These are phyloP conservation scores for Vanrija sp. DNA, from an alignment of 1,284 basidiomycete genomes.

Conservation along the genomic window DNA sequence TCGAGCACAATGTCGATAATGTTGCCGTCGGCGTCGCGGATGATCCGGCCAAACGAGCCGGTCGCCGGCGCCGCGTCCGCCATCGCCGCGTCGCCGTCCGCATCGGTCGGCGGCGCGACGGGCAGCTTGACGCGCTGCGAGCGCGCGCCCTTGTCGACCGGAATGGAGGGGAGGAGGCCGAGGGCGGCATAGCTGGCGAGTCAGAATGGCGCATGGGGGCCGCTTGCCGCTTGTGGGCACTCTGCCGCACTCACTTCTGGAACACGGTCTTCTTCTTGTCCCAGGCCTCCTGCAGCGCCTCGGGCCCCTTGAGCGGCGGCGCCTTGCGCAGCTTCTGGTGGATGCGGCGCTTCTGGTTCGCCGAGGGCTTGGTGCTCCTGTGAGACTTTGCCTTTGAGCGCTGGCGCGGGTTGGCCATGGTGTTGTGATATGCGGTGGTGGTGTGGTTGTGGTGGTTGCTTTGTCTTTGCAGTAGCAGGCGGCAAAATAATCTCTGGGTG, in stretches of 20 bases:
- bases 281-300: slow-evolving; percentile 79
- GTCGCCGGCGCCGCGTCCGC: slow-evolving; percentile 52
- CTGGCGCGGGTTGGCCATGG: slow-evolving; percentile 91
- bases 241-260: slow-evolving; percentile 70
- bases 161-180: slow-evolving; percentile 44
- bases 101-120: slow-evolving; percentile 54
- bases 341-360: slow-evolving; percentile 33
- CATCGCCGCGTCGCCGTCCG: background rate
- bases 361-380: slow-evolving; percentile 34
- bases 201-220: too few relatives aligned
- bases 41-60: slow-evolving; percentile 71
- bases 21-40: slow-evolving; percentile 77
- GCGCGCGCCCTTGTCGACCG: slow-evolving; percentile 29
- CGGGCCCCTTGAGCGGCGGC: slow-evolving; percentile 77
- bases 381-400: slow-evolving; percentile 46
- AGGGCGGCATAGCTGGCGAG: slow-evolving; percentile 45
- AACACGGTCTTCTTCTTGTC: slow-evolving; percentile 81
- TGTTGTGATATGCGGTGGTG: slow-evolving; percentile 4
- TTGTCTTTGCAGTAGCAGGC: background rate
- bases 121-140: slow-evolving; percentile 41
- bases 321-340: slow-evolving; percentile 56
- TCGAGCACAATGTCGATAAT: slow-evolving; percentile 71
- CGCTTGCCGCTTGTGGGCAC: too few relatives aligned
- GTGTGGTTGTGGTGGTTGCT: background rate
- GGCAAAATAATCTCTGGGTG: background rate